Evolutionary conservation across 768 basidiomycete genomes (phyloP).

Genomic region (Cyclocybe aegerita): DNA sequence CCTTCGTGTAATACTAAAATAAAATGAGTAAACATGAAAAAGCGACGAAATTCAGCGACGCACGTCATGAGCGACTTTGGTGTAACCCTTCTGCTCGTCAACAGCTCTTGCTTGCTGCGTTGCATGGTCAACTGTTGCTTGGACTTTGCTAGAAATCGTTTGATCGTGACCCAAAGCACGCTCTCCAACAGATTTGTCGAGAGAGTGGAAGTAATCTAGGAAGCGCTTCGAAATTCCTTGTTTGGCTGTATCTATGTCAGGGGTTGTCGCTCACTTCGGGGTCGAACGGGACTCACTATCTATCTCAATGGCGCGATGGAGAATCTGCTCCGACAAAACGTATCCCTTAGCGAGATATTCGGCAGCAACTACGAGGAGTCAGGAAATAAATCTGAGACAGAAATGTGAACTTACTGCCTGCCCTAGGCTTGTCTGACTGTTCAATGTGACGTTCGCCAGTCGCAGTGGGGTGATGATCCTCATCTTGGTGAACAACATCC

Average conservation of each 20-base stretch:
- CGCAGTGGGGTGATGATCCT: conserved; percentile 35
- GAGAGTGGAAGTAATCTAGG: conserved; percentile 68
- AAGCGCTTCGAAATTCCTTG: conserved; percentile 90
- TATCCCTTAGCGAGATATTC: conserved; percentile 95
- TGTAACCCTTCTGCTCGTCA: conserved; percentile 80
- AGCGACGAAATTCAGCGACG: conserved; percentile 9
- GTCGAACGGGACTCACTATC: conserved; percentile 43
- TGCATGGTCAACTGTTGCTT: conserved; percentile 61
- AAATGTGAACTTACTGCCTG: conserved; percentile 56
- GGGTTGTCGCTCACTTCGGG: not conserved
- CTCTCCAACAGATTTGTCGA: conserved; percentile 73
- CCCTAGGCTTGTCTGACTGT: conserved; percentile 90
- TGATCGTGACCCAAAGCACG: conserved; percentile 77
- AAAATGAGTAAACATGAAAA: conserved; percentile 7
- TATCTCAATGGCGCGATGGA: conserved; percentile 80
- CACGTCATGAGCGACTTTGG: conserved; percentile 70
- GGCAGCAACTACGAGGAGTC: conserved; percentile 63
- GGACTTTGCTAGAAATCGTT: conserved; percentile 76
- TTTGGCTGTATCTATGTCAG: conserved; percentile 43
- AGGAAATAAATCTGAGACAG: conserved; percentile 1
- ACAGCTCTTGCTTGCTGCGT: conserved; percentile 68
- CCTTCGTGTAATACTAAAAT: conserved; percentile 73
- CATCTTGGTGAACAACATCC: conserved; percentile 58
- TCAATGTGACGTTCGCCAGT: conserved; percentile 45
- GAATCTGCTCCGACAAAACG: conserved; percentile 70